Base-by-base conservation (phyloP, 164 flowering plant genomes). In the Liquidambar formosana region DNA sequence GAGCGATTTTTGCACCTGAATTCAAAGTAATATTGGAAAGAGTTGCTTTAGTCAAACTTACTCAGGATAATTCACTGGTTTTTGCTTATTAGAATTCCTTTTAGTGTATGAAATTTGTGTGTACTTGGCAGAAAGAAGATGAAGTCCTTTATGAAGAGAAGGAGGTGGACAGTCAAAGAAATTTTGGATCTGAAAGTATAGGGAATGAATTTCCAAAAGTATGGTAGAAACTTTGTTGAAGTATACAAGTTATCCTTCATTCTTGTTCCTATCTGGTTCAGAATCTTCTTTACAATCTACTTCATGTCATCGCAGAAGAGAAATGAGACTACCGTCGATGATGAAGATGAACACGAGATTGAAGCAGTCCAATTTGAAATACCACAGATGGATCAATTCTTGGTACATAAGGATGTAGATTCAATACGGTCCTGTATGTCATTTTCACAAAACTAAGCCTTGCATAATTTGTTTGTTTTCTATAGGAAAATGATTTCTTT, bases 301-400 rank as follows among this genome's bases (percentile, higher is more conserved):
- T 57, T 64, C 44, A 64, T 72, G 10, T 65, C 11, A 21, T 44
- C 63, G 76, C 78, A 86, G 88, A 72, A 75, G 70, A 76, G 54
- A 56, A 74, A 65, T 64, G 73, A 63, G 38, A 38, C 38, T 33
- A 22, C 64, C 11, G 43, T n/a, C 27, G 71, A 63, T 73, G 70
- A 70, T 26, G 65, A 65, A 56, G 66, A 69, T 18, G 52, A 33
- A 15, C 61, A 23, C 19, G 51, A 47, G 68, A 49, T 72, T 66
- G 53, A 69, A 57, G 18, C 77, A 2, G 41, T 82, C 62, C 84
- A 73, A 57, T 89, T 90, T 74, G 97, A 92, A 76, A 74, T 76
- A 62, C 91, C 89, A 45, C 90, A 85, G 77, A 63, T 80, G 64
- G 78, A 73, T 71, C n/a, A 53, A 23, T 74, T 77, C 63, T 66